These are phyloP conservation scores for Trichoderma sp. DNA, from an alignment of 2,329 filamentous ascomycete genomes.

Conservation along the genomic window DNA sequence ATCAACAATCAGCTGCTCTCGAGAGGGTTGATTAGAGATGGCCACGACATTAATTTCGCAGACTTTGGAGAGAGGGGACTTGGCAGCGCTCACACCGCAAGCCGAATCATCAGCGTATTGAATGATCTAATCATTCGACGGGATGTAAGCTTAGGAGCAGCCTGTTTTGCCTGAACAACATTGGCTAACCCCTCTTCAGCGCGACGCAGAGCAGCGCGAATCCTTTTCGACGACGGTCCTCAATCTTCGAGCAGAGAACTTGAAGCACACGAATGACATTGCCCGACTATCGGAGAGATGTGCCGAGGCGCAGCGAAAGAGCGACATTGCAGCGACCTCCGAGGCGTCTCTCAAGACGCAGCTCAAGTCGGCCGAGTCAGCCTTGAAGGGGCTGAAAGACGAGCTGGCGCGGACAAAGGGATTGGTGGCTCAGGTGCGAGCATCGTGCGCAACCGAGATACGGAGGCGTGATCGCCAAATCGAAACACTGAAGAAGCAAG, in stretches of 20 bases:
- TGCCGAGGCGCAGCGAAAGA: conserved; percentile 52
- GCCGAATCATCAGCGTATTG: conserved; percentile 83
- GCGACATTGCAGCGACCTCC: conserved; percentile 62
- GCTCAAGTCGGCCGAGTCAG: conserved; percentile 69
- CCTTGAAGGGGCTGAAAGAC: conserved; percentile 74
- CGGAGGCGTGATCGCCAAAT: conserved; percentile 87
- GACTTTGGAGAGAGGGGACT: conserved; percentile 61
- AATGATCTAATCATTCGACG: conserved; percentile 89
- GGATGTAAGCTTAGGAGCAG: conserved; percentile 58
- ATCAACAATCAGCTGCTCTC: conserved; percentile 71
- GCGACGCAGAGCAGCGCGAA: conserved; percentile 86
- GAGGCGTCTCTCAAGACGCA: conserved; percentile 67
- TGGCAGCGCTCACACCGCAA: conserved; percentile 63
- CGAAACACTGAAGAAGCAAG: conserved; percentile 81
- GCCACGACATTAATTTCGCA: conserved; percentile 78
- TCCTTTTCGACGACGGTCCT: conserved; percentile 75
- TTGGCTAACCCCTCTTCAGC: conserved; percentile 47
- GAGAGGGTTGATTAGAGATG: conserved; percentile 62
- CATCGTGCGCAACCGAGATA: conserved; percentile 85
- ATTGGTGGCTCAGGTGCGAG: conserved; percentile 76
- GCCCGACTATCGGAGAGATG: conserved; percentile 54
- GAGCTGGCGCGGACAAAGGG: conserved; percentile 77
- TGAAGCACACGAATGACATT: conserved; percentile 69
- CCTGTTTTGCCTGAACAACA: background rate
- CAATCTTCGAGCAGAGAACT: conserved; percentile 68